Percentiles rank a stretch among this genome's conserved stretches.
These are phyloP conservation scores for Microdochium trichocladiopsis DNA, from an alignment of 2,329 filamentous ascomycete genomes.

Conservation along the genomic window DNA sequence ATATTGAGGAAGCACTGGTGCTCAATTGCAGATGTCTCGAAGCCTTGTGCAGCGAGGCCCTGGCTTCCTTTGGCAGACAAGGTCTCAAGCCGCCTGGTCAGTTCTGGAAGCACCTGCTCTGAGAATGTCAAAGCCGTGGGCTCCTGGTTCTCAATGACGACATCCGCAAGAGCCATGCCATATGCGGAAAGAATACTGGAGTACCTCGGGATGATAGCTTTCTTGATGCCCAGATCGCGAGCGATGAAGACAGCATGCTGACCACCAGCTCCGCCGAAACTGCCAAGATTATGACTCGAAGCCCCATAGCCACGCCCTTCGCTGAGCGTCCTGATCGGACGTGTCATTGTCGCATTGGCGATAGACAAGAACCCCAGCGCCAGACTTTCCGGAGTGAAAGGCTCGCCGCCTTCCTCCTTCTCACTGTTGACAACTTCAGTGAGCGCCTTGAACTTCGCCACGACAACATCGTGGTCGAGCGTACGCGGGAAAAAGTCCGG, in stretches of 20 bases:
- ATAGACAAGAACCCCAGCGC: slow-evolving; percentile 70
- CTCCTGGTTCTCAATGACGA: slow-evolving; percentile 27
- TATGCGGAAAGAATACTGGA: slow-evolving; percentile 30
- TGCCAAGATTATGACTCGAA: slow-evolving; percentile 22
- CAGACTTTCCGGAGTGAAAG: slow-evolving; percentile 25
- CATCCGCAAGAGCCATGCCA: slow-evolving; percentile 31
- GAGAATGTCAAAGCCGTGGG: slow-evolving; percentile 18
- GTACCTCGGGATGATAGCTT: slow-evolving; percentile 1
- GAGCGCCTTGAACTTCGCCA: slow-evolving; percentile 31
- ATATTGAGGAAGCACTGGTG: slow-evolving; percentile 33
- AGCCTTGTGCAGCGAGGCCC: slow-evolving; percentile 34
- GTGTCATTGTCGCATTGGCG: slow-evolving; percentile 69
- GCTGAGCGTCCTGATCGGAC: slow-evolving; percentile 57
- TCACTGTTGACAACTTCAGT: slow-evolving; percentile 33
- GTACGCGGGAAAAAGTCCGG: slow-evolving; percentile 65
- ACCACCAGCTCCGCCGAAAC: slow-evolving; percentile 65
- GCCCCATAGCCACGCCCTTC: slow-evolving; percentile 43
- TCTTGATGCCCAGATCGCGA: slow-evolving; percentile 27
- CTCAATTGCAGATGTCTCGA: slow-evolving; percentile 29
- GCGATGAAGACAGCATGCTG: slow-evolving; percentile 43
- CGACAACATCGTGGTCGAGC: slow-evolving; percentile 38
- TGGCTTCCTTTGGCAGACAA: slow-evolving; percentile 22
- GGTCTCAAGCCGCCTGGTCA: slow-evolving; percentile 16
- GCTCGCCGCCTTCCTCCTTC: slow-evolving; percentile 15
- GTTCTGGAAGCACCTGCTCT: slow-evolving; percentile 1